Percentiles rank a stretch among this genome's conserved stretches.
phyloP scores from a whole-genome alignment of 1,284 basidiomycete species.

The Ceratobasidium sp. region DNA sequence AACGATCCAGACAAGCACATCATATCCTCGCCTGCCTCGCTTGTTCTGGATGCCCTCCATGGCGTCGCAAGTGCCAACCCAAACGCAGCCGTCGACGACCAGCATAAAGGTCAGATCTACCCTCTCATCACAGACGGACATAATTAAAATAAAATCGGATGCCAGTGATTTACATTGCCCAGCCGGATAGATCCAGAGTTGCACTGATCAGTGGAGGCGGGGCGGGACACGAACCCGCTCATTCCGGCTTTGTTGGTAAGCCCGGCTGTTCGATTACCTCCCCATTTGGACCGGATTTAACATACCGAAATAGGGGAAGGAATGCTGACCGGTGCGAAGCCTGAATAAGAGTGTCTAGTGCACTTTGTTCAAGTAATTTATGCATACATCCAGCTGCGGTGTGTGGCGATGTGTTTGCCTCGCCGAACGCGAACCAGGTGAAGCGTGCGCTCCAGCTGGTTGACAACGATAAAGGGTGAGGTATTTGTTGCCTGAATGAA shows the following conservation, averaged over 20 bases:
- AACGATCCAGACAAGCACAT: constrained; percentile 69
- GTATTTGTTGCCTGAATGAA: neutral
- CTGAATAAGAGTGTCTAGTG: neutral
- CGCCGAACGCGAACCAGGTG: constrained; percentile 87
- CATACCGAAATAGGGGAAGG: constrained; percentile 68
- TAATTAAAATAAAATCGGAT: constrained; percentile 21
- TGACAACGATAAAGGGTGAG: constrained; percentile 78
- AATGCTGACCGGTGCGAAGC: constrained; percentile 71
- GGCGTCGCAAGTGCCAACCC: constrained; percentile 81
- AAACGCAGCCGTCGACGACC: constrained; percentile 70
- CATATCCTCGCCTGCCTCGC: constrained; percentile 70
- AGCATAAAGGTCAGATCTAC: constrained; percentile 66
- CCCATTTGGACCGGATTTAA: neutral
- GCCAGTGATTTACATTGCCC: constrained; percentile 70
- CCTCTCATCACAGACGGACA: neutral
- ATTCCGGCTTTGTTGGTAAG: constrained; percentile 82
- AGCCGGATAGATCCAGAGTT: constrained; percentile 72
- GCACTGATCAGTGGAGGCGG: constrained; percentile 90
- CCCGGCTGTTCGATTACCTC: neutral
- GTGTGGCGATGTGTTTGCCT: constrained; percentile 88
- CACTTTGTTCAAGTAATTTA: neutral
- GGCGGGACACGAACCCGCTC: constrained; percentile 90
- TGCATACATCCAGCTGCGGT: constrained; percentile 70
- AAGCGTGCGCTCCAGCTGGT: constrained; percentile 81
- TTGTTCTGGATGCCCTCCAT: constrained; percentile 80